Conservation (phyloP, 495 filamentous ascomycete genomes). For the Podospora sp. region DNA sequence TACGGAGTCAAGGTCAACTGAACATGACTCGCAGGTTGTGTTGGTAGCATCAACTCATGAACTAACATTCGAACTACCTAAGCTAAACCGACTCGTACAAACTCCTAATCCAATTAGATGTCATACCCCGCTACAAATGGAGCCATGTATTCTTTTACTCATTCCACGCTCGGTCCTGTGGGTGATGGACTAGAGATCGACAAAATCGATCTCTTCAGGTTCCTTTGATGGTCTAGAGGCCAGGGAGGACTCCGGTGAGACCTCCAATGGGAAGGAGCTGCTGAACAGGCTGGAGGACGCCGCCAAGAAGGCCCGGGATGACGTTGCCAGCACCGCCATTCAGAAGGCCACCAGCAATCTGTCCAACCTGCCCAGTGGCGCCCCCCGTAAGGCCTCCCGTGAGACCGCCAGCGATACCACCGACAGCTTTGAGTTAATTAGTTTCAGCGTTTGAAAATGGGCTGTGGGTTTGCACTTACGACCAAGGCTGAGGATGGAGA, state of each 20-base stretch:
- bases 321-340: slow-evolving; percentile 7
- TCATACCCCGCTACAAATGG: too few relatives aligned
- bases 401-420: slow-evolving; percentile 11
- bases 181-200: too few relatives aligned
- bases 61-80: too few relatives aligned
- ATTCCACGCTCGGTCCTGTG: too few relatives aligned
- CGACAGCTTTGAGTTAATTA: neutral
- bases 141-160: too few relatives aligned
- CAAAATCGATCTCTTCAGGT: too few relatives aligned
- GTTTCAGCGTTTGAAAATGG: neutral
- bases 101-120: too few relatives aligned
- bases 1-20: too few relatives aligned
- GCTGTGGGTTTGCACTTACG: neutral
- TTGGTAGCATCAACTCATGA: too few relatives aligned
- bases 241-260: neutral
- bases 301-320: slow-evolving; percentile 11
- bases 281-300: slow-evolving; percentile 16
- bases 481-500: neutral
- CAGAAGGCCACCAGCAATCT: too few relatives aligned
- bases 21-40: too few relatives aligned
- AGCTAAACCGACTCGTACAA: too few relatives aligned
- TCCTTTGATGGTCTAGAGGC: neutral
- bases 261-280: neutral
- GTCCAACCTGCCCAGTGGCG: neutral
- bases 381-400: neutral